Evolutionary conservation across 768 basidiomycete species (phyloP), one percentile per base, ranked within the genome.

Genomic region (Tubosaeta brunneosetosa): DNA sequence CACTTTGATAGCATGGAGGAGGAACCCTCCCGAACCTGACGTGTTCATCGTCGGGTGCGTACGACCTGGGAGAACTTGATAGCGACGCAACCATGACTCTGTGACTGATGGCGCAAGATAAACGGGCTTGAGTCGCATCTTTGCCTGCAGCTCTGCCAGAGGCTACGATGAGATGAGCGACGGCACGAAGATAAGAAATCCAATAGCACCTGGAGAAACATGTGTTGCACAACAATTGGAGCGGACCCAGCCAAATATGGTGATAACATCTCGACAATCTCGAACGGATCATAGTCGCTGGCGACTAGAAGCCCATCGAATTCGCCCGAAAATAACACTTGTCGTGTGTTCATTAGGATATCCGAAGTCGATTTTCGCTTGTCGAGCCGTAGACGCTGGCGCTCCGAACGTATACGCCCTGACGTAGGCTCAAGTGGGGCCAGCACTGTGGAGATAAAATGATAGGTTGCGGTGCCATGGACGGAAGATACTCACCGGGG

Each of bases 1-100:
- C 88, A 97, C 83, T 80, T 91, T 91, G n/a, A 84, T 86, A 16
- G 85, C 80, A 63, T 89, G 84, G 29, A 97, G 76, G 41, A 98
- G 71, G 70, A 83, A 97, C 0, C 97, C 95, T 13, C 93, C 94
- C 1, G 87, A 85, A 11, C 91, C 91, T 19, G 90, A 86, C 53
- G 84, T 89, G 51, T 77, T 85, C 97, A 99, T 98, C 57, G 81
- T 83, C 4, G 97, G 97, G 73, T 99, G 97, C 37, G 91, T 95
- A 33, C 97, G 80, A 22, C 97, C 95, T 22, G 97, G 97, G n/a
- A 99, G 76, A 14, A 94, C 86, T 73, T 98, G 95, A 72, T 98
- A 99, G 56, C 82, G 80, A 27, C 95, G 82, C 38, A 91, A 69
- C 87, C 90, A 97, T 11, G 82, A 76, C 69, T 98, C 95, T 3